Base-by-base conservation (phyloP, 2,329 filamentous ascomycete genomes). In the Madurella mycetomatis region DNA sequence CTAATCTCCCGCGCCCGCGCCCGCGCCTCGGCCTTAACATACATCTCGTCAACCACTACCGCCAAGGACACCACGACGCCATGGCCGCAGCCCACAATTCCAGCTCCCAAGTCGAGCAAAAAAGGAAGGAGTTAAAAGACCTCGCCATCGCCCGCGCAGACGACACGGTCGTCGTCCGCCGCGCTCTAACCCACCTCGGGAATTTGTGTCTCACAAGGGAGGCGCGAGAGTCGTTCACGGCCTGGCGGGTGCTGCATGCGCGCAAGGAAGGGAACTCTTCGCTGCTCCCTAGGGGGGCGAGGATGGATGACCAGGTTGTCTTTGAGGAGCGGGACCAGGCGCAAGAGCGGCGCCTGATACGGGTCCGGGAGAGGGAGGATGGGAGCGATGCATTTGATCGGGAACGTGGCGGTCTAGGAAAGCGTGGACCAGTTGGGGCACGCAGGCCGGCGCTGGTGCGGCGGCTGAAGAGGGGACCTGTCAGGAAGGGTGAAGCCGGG, bases 191-290 rank as follows among this genome's bases (percentile, higher is more conserved):
- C 1, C 69, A 76, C 32, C 72, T 84, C 0, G 73, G 77, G 41
- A 63, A 67, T 0, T 64, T 76, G 13, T 84, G 81, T 55, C 62
- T 64, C 9, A 82, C 76, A 0, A 62, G 62, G 2, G 76, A 78
- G 47, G 79, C 81, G 1, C 72, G 68, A n/a, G 62, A 67, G 5
- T 77, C 80, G 32, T 66, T 84, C 2, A 69, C 69, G 31, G 60
- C 65, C 4, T 84, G 78, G 74, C 79, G 80, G 64, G 70, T 76
- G 55, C 58, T 56, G 2, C 83, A 78, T 61, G 78, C 79, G 30
- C 70, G 74, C 8, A 69, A 64, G 3, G 58, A 64, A 43, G 64
- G 68, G 9, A 69, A 71, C n/a, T 65, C 70, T 2, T 59, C 58
- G 13, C 65, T 80, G 5, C 67, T 80, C 0, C 76, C 77, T 0